These are phyloP conservation scores for Earliella scabrosa DNA, from an alignment of 1,284 basidiomycete genomes.

Conservation along the genomic window DNA sequence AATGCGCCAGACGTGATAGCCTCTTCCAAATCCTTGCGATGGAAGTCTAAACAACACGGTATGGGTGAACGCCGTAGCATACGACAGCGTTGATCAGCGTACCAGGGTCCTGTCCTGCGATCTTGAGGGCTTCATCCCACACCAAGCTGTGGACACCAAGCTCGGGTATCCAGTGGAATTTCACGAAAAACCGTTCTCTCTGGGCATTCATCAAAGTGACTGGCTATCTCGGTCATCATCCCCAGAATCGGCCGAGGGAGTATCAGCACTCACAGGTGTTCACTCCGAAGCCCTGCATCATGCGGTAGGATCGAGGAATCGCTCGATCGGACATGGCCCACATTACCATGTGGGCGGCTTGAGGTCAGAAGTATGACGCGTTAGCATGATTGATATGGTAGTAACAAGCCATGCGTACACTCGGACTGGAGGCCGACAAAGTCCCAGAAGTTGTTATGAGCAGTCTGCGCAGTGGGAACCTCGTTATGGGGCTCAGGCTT, in stretches of 20 bases:
- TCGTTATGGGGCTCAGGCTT: slow-evolving; percentile 84
- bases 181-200: slow-evolving; percentile 78
- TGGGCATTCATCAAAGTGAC: slow-evolving; percentile 67
- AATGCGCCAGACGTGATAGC: slow-evolving; percentile 72
- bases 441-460: slow-evolving; percentile 90
- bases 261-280: slow-evolving; percentile 71
- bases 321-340: slow-evolving; percentile 86
- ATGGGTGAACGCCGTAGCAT: too few species aligned
- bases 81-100: too few species aligned
- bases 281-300: slow-evolving; percentile 89
- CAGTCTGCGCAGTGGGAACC: slow-evolving; percentile 62
- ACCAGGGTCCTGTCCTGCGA: slow-evolving; percentile 80
- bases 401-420: slow-evolving; percentile 42
- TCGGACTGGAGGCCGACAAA: slow-evolving; percentile 70
- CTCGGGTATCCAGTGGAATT: slow-evolving; percentile 85
- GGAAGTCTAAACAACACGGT: too few species aligned
- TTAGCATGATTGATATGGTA: too few species aligned
- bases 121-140: slow-evolving; percentile 88
- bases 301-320: slow-evolving; percentile 80
- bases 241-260: too few species aligned
- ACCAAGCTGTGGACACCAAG: slow-evolving; percentile 82
- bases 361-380: too few species aligned
- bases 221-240: too few species aligned
- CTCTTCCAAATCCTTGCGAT: slow-evolving; percentile 79
- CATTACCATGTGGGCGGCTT: slow-evolving; percentile 81